A percentile compares a stretch with the other conserved stretches of the same genome.
These are phyloP conservation scores for Candida koratica DNA, from an alignment of 805 yeast species.

Conservation along the genomic window DNA sequence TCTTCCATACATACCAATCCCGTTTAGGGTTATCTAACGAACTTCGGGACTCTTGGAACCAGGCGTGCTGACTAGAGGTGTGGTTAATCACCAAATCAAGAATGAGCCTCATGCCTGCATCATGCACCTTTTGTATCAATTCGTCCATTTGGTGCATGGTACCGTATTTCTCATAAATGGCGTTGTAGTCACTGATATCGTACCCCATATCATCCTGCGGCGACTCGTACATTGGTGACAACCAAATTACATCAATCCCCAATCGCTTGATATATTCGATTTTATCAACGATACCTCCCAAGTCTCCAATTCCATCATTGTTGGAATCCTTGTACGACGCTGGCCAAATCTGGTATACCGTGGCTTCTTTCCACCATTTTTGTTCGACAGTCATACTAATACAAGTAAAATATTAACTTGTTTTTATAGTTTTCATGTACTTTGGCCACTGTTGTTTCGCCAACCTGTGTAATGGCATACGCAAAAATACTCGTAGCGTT, in stretches of 20 bases:
- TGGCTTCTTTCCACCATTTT: slow-evolving; percentile 55
- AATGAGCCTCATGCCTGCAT: slow-evolving; percentile 48
- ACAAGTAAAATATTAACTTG: too few species aligned
- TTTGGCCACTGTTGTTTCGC: too few species aligned
- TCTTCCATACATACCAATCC: slow-evolving; percentile 61
- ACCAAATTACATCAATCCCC: slow-evolving; percentile 53
- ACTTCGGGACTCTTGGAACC: slow-evolving; percentile 55
- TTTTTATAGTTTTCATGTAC: too few species aligned
- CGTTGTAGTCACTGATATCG: slow-evolving; percentile 53
- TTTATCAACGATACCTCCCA: slow-evolving; percentile 49
- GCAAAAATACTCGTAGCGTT: too few species aligned
- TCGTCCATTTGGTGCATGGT: slow-evolving; percentile 49
- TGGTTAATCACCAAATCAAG: slow-evolving; percentile 59
- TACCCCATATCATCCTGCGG: slow-evolving; percentile 65
- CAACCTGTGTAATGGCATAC: too few species aligned
- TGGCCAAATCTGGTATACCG: slow-evolving; percentile 58
- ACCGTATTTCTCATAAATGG: slow-evolving; percentile 50
- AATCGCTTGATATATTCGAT: slow-evolving; percentile 48
- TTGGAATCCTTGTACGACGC: slow-evolving; percentile 58
- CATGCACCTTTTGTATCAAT: slow-evolving; percentile 44
- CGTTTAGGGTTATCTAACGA: slow-evolving; percentile 51
- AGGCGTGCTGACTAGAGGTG: slow-evolving; percentile 50
- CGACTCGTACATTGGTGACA: slow-evolving; percentile 54
- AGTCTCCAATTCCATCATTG: slow-evolving; percentile 57
- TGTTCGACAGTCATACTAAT: slow-evolving; percentile 8